Base-by-base conservation (phyloP, 2,329 filamentous ascomycete genomes). In the Penicillium verrucosum region DNA sequence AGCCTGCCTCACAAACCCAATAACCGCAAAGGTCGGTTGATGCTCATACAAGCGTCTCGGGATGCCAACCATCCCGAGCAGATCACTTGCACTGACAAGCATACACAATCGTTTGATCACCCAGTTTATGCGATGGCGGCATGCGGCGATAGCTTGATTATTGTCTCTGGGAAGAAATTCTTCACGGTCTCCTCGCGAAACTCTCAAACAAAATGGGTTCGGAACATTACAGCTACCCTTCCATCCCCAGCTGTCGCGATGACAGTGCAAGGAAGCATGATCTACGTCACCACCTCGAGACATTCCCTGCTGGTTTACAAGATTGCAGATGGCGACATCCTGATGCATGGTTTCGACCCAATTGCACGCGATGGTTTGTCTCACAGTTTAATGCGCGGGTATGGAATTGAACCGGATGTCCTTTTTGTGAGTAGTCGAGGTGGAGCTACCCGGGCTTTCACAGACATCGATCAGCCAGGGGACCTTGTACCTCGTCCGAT, bases 91-190 rank as follows among this genome's bases (percentile, higher is more conserved):
- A 62, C 59, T 16, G 68, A 74, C 37, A 76, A 75, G 53, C 68
- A 75, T 51, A 65, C 74, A 47, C 70, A 75, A 56, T 60, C 55
- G 23, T 71, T 74, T 30, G 68, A 73, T 8, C 64, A 65, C 1
- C 70, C 55, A 77, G 83, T 57, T 70, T 89, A 46, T 80, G 88
- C 61, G 80, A 82, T 72, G 82, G 84, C 68, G 72, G 77, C 59
- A 77, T 86, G 59, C 57, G 70, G 70, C 3, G 67, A 70, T 46
- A 77, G 75, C 23, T 64, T 80, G 32, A 73, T 83, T 42, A 73
- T 79, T 12, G 78, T 77, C 27, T 72, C 75, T 25, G 80, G 79
- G 7, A 74, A 68, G 29, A 72, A 77, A 38, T 67, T 80, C 2
- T 62, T 75, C n/a, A 68, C 78, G 34, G 63, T 80, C 34, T 73